Percentiles rank a stretch among this genome's conserved stretches.
Conservation (phyloP, 1,139 yeast genomes). For the Yamadazyma mexicana region DNA sequence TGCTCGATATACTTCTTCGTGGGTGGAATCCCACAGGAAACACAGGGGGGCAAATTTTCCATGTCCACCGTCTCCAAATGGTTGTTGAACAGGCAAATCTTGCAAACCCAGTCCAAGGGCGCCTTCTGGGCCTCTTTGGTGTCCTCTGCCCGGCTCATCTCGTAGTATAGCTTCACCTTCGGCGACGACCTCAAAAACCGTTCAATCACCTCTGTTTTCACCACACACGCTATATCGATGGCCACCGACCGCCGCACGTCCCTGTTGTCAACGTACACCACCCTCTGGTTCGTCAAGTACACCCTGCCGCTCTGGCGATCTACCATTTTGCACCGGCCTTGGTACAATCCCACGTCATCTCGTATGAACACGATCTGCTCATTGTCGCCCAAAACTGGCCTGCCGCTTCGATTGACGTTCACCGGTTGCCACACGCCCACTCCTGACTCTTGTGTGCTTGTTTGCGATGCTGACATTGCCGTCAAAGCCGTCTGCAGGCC, state of each 20-base stretch:
- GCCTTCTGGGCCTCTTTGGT: background rate
- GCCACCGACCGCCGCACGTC: slow-evolving; percentile 48
- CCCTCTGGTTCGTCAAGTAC: slow-evolving; percentile 70
- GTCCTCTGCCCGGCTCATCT: slow-evolving; percentile 2
- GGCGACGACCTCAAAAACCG: slow-evolving; percentile 81
- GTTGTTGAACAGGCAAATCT: slow-evolving; percentile 77
- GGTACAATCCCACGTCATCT: slow-evolving; percentile 66
- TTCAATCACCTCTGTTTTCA: slow-evolving; percentile 34
- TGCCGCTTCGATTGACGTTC: slow-evolving; percentile 42
- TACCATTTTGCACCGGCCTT: slow-evolving; percentile 63
- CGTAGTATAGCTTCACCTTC: slow-evolving; percentile 51
- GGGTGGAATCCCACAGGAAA: slow-evolving; percentile 70
- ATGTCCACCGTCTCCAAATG: slow-evolving; percentile 36
- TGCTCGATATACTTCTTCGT: slow-evolving; percentile 14
- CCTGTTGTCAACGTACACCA: slow-evolving; percentile 68
- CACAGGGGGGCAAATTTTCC: slow-evolving; percentile 55
- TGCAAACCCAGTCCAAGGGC: slow-evolving; percentile 70
- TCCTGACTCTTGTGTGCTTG: no score
- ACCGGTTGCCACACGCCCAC: slow-evolving; percentile 21
- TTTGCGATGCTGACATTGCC: no score
- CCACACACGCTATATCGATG: slow-evolving; percentile 40
- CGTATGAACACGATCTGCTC: slow-evolving; percentile 50
- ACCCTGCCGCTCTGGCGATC: slow-evolving; percentile 74
- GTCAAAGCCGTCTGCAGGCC: no score
- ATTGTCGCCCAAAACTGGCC: slow-evolving; percentile 42